Conservation (phyloP, 2,329 filamentous ascomycete genomes). For the Trichoderma sp. region DNA sequence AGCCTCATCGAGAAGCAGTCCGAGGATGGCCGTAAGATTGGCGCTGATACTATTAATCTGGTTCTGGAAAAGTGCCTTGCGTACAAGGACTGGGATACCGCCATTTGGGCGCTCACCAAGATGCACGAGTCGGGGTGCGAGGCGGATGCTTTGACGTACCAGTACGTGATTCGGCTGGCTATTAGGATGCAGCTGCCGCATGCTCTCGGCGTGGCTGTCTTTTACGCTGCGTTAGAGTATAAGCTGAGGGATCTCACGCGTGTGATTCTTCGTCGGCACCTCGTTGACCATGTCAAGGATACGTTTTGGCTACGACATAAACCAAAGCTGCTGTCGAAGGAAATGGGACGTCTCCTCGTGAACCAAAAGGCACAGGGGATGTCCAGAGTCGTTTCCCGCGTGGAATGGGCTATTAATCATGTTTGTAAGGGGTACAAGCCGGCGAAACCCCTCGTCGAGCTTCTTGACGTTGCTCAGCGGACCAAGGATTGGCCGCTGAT, state of each 20-base stretch:
- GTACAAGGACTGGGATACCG: conserved; percentile 34
- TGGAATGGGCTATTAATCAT: conserved; percentile 36
- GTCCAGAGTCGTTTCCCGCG: conserved; percentile 27
- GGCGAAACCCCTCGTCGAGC: conserved; percentile 30
- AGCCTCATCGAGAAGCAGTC: conserved; percentile 31
- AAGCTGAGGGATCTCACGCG: conserved; percentile 32
- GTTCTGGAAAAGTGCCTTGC: conserved; percentile 38
- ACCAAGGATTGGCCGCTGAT: conserved; percentile 33
- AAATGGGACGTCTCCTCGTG: conserved; percentile 28
- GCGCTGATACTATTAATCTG: conserved; percentile 40
- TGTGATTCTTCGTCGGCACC: conserved; percentile 28
- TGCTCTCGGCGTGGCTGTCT: conserved; percentile 35
- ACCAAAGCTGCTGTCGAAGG: conserved; percentile 33
- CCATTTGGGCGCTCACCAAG: conserved; percentile 35
- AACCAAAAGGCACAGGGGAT: neutral
- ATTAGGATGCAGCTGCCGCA: conserved; percentile 34
- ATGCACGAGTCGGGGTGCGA: conserved; percentile 27
- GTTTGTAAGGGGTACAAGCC: conserved; percentile 34
- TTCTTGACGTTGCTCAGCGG: conserved; percentile 31
- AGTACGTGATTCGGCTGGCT: conserved; percentile 42
- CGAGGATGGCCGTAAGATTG: conserved; percentile 30
- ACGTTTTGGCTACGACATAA: conserved; percentile 33
- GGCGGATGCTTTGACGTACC: conserved; percentile 38
- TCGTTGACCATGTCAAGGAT: conserved; percentile 30
- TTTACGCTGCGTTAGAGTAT: conserved; percentile 37